Evolutionary conservation across 2,329 filamentous ascomycete genomes (phyloP), one percentile per base, ranked within the genome.

Genomic region (Verruconis gallopava): DNA sequence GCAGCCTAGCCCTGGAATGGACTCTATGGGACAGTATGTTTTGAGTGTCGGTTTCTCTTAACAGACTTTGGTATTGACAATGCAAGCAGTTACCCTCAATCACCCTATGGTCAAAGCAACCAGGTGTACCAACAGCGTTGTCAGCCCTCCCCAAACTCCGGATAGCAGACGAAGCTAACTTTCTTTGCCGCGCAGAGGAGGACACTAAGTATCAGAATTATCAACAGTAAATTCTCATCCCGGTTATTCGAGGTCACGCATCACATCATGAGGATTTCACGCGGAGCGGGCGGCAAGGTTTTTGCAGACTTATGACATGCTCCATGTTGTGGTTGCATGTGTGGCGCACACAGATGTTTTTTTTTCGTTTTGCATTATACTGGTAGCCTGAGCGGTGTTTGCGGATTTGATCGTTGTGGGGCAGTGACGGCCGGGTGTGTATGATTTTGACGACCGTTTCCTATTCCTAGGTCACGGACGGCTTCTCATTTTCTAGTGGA

Each of bases 21-120:
- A 69, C 46, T 64, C 65, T 50, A 67, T 68, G 51, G 61, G 62
- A 50, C 66, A 69, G 59, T 69, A 70, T 56, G 53, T 50, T 30
- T 56, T 56, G 49, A 54, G 56, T 44, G 58, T 54, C 49, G 58
- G 57, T 42, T 59, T 61, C 50, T 57, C 63, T 48, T 68, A 67
- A 53, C 54, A 38, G 56, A 54, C 46, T n/a, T n/a, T 36, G 17
- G 33, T 32, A 43, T 21, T 57, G 60, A 50, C 60, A 60, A 59
- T 55, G 63, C 57, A 53, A 61, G 53, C 52, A 67, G 65, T 56
- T 70, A 69, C 49, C 66, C 67, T 19, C 66, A 67, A 50, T 69
- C 66, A 45, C 66, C 67, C 13, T 71, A 70, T 51, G 60, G 52
- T 21, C 61, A 59, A 47, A 63, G 64, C 49, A 63, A 62, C 51